phyloP scores from a whole-genome alignment of 148 eudicot species.

The Linanthus parryae region DNA sequence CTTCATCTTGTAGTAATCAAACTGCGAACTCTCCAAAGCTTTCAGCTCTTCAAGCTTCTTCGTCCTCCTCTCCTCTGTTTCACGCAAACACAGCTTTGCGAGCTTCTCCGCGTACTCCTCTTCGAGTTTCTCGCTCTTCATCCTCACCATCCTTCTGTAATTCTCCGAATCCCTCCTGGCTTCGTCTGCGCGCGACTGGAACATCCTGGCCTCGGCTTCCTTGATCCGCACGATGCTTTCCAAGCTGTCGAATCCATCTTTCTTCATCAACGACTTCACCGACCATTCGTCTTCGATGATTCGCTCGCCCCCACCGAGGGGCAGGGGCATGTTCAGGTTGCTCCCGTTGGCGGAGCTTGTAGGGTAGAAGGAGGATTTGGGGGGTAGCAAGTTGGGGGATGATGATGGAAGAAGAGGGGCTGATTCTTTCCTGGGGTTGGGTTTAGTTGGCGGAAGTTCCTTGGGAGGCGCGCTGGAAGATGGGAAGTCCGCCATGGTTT shows the following conservation, averaged over 20 bases:
- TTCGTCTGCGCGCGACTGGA: constrained; percentile 78
- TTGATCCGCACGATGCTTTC: constrained; percentile 64
- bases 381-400: constrained; percentile 24
- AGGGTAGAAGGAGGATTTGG: constrained; percentile 31
- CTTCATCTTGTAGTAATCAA: constrained; percentile 78
- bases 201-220: constrained; percentile 75
- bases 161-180: constrained; percentile 69
- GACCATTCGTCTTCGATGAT: constrained; percentile 40
- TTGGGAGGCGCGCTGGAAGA: constrained; percentile 26
- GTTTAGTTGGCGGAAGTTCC: constrained; percentile 18
- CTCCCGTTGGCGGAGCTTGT: constrained; percentile 25
- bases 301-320: constrained; percentile 21
- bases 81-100: constrained; percentile 57
- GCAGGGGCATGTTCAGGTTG: constrained; percentile 2
- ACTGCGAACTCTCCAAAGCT: constrained; percentile 53
- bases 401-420: constrained; percentile 17
- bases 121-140: constrained; percentile 50
- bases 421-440: constrained; percentile 22
- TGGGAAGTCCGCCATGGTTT: constrained; percentile 24
- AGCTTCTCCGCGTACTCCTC: constrained; percentile 66
- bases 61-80: constrained; percentile 57
- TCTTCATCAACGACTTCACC: constrained; percentile 32
- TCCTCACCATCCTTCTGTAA: constrained; percentile 33
- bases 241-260: constrained; percentile 52
- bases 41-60: constrained; percentile 69